phyloP scores from a whole-genome alignment of 2,329 filamentous ascomycete species.

The Trichoderma sp. region DNA sequence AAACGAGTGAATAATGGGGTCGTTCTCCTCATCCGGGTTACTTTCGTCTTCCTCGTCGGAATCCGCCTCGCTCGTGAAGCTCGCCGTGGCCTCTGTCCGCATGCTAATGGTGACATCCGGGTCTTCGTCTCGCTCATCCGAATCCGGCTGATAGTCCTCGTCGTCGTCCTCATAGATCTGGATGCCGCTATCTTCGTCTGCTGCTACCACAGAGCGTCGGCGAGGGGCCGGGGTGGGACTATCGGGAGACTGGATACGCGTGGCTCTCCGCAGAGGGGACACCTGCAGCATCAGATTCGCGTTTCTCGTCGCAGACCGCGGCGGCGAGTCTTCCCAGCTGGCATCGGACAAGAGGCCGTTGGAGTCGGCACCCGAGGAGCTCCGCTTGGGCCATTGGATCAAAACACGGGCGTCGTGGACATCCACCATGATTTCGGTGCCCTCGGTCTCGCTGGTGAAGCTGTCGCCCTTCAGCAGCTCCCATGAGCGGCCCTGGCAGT shows the following conservation, averaged over 20 bases:
- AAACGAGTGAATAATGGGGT: constrained; percentile 88
- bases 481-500: constrained; percentile 84
- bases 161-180: constrained; percentile 69
- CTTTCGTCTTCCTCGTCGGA: constrained; percentile 67
- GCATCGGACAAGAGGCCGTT: constrained; percentile 60
- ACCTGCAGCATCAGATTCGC: constrained; percentile 51
- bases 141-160: constrained; percentile 39
- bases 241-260: constrained; percentile 69
- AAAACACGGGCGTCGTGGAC: constrained; percentile 90
- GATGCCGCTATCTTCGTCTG: constrained; percentile 46
- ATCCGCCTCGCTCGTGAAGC: constrained; percentile 54
- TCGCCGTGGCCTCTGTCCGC: constrained; percentile 49
- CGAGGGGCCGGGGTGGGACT: constrained; percentile 59
- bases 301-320: constrained; percentile 33
- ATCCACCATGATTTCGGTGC: constrained; percentile 89
- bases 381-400: constrained; percentile 76
- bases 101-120: constrained; percentile 44
- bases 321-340: constrained; percentile 67
- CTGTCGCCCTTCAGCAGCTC: constrained; percentile 84
- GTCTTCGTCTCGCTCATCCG: constrained; percentile 22
- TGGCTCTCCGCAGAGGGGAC: constrained; percentile 56
- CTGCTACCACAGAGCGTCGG: constrained; percentile 46
- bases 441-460: constrained; percentile 85
- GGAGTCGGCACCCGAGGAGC: constrained; percentile 35
- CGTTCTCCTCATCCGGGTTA: constrained; percentile 82